A percentile compares a stretch with the other conserved stretches of the same genome.
These are phyloP conservation scores for Rhizopus stolonifer DNA, from an alignment of 371 early-diverging fungal species.

Conservation along the genomic window DNA sequence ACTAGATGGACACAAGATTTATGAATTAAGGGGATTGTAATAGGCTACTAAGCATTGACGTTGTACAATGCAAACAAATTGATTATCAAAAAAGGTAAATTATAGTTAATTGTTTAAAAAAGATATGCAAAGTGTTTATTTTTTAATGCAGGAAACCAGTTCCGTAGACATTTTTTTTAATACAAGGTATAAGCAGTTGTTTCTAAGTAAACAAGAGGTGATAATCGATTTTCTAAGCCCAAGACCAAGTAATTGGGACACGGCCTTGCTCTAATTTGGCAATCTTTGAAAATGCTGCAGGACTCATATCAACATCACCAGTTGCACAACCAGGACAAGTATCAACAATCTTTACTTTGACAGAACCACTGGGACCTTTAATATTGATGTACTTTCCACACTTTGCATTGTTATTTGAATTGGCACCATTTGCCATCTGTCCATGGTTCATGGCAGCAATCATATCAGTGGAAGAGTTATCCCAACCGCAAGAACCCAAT, in stretches of 20 bases:
- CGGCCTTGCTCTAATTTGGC: conserved; percentile 50
- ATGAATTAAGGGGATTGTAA: no score
- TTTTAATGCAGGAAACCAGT: background rate
- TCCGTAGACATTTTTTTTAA: conserved; percentile 1
- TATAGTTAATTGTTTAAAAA: no score
- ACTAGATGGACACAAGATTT: no score
- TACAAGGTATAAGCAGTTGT: conserved; percentile 14
- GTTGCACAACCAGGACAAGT: conserved; percentile 57
- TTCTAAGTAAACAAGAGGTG: no score
- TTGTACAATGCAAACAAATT: no score
- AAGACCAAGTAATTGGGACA: conserved; percentile 51
- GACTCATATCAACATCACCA: conserved; percentile 59
- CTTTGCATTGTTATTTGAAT: conserved; percentile 39
- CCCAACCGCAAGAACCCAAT: conserved; percentile 36
- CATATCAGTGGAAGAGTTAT: conserved; percentile 14
- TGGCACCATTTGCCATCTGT: conserved; percentile 27
- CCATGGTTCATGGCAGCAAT: conserved; percentile 26
- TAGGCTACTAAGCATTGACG: no score
- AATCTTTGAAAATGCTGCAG: conserved; percentile 57
- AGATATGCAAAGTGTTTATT: background rate
- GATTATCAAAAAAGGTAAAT: no score
- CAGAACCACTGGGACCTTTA: conserved; percentile 46
- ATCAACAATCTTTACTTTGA: conserved; percentile 57
- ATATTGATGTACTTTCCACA: conserved; percentile 54
- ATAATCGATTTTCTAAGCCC: conserved; percentile 12